A percentile compares a stretch with the other conserved stretches of the same genome.
Evolutionary conservation across 768 basidiomycete genomes (phyloP).

Genomic region (Heimioporus sp.): DNA sequence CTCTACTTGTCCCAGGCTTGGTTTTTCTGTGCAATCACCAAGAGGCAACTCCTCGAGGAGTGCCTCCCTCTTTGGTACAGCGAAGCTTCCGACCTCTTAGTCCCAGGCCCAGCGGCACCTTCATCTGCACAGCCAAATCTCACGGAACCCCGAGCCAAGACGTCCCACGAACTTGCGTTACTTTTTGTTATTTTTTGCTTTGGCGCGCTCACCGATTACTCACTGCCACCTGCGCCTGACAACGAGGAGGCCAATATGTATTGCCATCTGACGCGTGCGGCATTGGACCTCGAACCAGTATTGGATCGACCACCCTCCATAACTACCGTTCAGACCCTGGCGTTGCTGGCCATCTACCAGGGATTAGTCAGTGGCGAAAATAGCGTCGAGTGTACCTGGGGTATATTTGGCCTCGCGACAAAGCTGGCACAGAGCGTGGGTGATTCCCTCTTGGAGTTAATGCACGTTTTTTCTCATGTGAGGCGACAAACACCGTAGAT

Average conservation of each 20-base stretch:
- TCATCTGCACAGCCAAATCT: slow-evolving; percentile 2
- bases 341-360: slow-evolving; percentile 69
- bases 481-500: slow-evolving; percentile 40
- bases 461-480: slow-evolving; percentile 1
- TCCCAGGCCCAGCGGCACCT: slow-evolving; percentile 26
- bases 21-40: slow-evolving; percentile 74
- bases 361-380: slow-evolving; percentile 66
- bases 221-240: slow-evolving; percentile 50
- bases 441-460: slow-evolving; percentile 12
- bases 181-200: slow-evolving; percentile 63
- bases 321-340: slow-evolving; percentile 63
- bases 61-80: slow-evolving; percentile 63
- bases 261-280: slow-evolving; percentile 61
- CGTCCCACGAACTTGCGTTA: slow-evolving; percentile 61
- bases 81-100: slow-evolving; percentile 38
- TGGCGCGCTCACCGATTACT: slow-evolving; percentile 56
- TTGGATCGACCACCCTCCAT: slow-evolving; percentile 71
- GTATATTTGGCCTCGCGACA: slow-evolving; percentile 59
- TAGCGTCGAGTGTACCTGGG: slow-evolving; percentile 69
- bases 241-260: slow-evolving; percentile 52
- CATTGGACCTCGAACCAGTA: slow-evolving; percentile 65
- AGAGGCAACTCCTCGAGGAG: slow-evolving; percentile 61
- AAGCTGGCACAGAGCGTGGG: slow-evolving; percentile 69
- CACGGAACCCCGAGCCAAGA: slow-evolving; percentile 19
- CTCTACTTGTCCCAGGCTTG: slow-evolving; percentile 77